Percentiles rank a stretch among this genome's conserved stretches.
These are phyloP conservation scores for Asterophora parasitica DNA, from an alignment of 768 basidiomycete species.

Conservation along the genomic window DNA sequence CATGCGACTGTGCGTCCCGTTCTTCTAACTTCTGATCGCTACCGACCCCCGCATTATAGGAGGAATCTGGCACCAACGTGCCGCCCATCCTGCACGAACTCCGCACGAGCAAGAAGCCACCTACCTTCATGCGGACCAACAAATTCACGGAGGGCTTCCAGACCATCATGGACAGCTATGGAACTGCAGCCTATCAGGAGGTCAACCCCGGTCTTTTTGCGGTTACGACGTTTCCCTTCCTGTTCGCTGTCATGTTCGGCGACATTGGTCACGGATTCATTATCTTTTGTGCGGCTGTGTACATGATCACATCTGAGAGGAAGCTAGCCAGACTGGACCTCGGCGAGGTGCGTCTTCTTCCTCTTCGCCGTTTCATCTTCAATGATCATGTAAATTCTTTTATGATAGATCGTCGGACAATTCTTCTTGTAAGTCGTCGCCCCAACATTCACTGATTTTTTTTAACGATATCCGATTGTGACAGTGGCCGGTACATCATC, in stretches of 20 bases:
- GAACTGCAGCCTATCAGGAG: conserved; percentile 91
- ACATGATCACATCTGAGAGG: conserved; percentile 86
- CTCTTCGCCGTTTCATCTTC: not conserved
- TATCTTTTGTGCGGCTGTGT: conserved; percentile 67
- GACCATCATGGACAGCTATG: conserved; percentile 97
- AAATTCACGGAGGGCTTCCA: conserved; percentile 98
- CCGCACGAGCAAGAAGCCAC: conserved; percentile 85
- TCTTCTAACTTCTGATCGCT: conserved; percentile 17
- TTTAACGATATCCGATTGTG: conserved; percentile 16
- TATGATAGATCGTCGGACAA: conserved; percentile 64
- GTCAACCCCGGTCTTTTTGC: conserved; percentile 96
- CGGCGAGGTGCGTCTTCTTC: conserved; percentile 53
- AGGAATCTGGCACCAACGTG: conserved; percentile 89
- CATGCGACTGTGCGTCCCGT: too few relatives aligned
- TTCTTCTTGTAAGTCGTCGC: conserved; percentile 84
- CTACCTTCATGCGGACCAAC: conserved; percentile 92
- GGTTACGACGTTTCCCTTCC: conserved; percentile 90
- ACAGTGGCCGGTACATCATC: conserved; percentile 96
- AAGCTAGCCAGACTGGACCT: conserved; percentile 69
- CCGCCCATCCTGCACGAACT: conserved; percentile 92
- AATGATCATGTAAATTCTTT: conserved; percentile 1
- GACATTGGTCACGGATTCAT: conserved; percentile 95
- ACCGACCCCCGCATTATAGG: conserved; percentile 29
- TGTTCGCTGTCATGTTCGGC: conserved; percentile 99
- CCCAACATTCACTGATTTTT: conserved; percentile 3